Evolutionary conservation across 140 eudicot species (phyloP).

Genomic region (Anethum foeniculum): DNA sequence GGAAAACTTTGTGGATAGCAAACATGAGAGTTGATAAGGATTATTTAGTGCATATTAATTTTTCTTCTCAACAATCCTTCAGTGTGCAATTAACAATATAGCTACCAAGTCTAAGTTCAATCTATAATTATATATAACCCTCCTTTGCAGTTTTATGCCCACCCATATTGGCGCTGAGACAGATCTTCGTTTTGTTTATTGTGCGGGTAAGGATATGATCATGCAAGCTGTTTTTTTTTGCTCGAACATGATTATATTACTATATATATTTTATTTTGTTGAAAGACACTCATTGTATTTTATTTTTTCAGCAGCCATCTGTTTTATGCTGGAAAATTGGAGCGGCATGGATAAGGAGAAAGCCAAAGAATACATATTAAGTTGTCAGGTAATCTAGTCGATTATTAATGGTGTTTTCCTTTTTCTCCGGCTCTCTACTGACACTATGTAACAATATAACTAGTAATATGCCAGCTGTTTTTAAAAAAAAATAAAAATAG

Average conservation of each 20-base stretch:
- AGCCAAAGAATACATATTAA: constrained; percentile 70
- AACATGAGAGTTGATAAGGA: neutral
- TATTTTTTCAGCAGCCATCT: constrained; percentile 65
- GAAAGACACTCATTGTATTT: constrained; percentile 16
- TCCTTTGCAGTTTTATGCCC: constrained; percentile 76
- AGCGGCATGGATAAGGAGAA: constrained; percentile 87
- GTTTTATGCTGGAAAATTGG: constrained; percentile 77
- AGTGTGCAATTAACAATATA: neutral
- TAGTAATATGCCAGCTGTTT: neutral
- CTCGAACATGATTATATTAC: neutral
- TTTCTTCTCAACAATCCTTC: neutral
- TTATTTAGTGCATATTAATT: neutral
- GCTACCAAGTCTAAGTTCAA: neutral
- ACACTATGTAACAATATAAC: neutral
- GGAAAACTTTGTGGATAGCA: neutral
- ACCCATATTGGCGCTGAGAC: constrained; percentile 85
- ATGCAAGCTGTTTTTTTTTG: neutral
- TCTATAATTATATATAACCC: neutral
- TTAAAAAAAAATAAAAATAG: too few relatives aligned
- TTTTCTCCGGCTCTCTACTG: neutral
- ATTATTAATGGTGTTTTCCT: neutral
- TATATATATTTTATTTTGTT: constrained; percentile 7
- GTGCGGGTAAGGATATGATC: constrained; percentile 61
- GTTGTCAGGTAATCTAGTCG: constrained; percentile 55
- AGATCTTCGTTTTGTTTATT: constrained; percentile 81